A percentile compares a stretch with the other conserved stretches of the same genome.
phyloP scores from a whole-genome alignment of 2,329 filamentous ascomycete species.

The Fusarium mexicanum region DNA sequence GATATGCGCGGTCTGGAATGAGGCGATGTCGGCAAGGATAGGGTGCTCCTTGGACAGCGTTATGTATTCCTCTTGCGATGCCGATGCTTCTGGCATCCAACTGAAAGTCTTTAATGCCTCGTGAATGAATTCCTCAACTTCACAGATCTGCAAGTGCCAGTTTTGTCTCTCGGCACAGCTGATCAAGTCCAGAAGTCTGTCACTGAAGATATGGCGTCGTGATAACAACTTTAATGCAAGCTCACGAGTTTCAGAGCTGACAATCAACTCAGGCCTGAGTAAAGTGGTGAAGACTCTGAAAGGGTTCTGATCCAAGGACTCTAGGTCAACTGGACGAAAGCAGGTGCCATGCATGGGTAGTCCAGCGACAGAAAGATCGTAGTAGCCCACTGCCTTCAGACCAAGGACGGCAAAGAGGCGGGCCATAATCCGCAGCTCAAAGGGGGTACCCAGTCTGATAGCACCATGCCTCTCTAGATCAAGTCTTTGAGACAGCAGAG shows the following conservation, averaged over 20 bases:
- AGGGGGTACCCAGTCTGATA: slow-evolving; percentile 56
- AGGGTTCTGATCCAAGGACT: slow-evolving; percentile 44
- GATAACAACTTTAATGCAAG: slow-evolving; percentile 48
- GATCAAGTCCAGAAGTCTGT: slow-evolving; percentile 49
- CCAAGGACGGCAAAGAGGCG: slow-evolving; percentile 58
- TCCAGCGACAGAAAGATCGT: slow-evolving; percentile 57
- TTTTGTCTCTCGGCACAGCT: slow-evolving; percentile 45
- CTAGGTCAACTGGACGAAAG: slow-evolving; percentile 53
- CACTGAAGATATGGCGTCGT: slow-evolving; percentile 53
- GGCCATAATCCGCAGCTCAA: slow-evolving; percentile 53
- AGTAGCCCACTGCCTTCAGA: slow-evolving; percentile 61
- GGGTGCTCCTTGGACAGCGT: slow-evolving; percentile 55
- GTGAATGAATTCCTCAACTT: slow-evolving; percentile 51
- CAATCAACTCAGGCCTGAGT: slow-evolving; percentile 53
- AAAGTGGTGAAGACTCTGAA: slow-evolving; percentile 53
- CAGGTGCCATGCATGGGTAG: slow-evolving; percentile 63
- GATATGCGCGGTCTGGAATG: slow-evolving; percentile 56
- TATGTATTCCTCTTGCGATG: slow-evolving; percentile 53
- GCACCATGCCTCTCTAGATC: slow-evolving; percentile 53
- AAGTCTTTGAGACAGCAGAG: not conserved
- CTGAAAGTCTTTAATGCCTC: slow-evolving; percentile 57
- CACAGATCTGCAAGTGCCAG: slow-evolving; percentile 38
- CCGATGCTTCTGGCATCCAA: slow-evolving; percentile 56
- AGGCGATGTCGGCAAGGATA: slow-evolving; percentile 58
- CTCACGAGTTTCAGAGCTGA: slow-evolving; percentile 38